Evolutionary conservation across 768 basidiomycete species (phyloP).

Genomic region (Terana coerulea): DNA sequence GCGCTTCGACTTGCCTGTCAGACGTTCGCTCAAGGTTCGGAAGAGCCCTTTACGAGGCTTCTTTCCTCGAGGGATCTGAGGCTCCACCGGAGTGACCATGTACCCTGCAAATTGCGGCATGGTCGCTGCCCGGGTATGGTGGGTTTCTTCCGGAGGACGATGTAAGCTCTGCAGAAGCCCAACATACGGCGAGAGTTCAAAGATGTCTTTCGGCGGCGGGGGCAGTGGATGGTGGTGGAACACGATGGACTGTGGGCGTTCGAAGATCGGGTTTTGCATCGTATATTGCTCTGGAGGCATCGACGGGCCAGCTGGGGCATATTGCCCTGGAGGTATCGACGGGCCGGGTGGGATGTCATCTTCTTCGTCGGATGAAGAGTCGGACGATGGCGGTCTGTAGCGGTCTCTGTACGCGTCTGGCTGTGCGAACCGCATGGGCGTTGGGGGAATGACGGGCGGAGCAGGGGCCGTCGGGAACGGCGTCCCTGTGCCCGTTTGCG

Average conservation of each 20-base stretch:
- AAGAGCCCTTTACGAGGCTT: slow-evolving; percentile 40
- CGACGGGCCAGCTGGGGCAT: slow-evolving; percentile 6
- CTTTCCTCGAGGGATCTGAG: slow-evolving; percentile 17
- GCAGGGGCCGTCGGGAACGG: background rate
- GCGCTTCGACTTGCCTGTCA: slow-evolving; percentile 1
- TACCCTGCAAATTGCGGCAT: background rate
- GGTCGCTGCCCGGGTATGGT: background rate
- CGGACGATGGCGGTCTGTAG: background rate
- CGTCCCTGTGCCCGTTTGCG: background rate
- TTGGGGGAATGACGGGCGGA: slow-evolving; percentile 1
- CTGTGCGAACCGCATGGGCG: background rate
- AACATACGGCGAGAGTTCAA: slow-evolving; percentile 54
- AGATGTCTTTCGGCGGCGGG: slow-evolving; percentile 55
- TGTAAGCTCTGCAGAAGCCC: slow-evolving; percentile 45
- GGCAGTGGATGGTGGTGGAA: slow-evolving; percentile 56
- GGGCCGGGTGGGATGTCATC: background rate
- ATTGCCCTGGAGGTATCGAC: slow-evolving; percentile 18
- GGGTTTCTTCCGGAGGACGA: slow-evolving; percentile 14
- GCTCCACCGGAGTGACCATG: background rate
- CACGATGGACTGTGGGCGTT: slow-evolving; percentile 1
- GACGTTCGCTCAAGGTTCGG: slow-evolving; percentile 37
- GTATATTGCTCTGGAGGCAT: slow-evolving; percentile 20
- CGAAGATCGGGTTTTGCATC: slow-evolving; percentile 2
- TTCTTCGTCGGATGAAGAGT: background rate
- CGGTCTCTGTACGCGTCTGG: background rate